Conservation (phyloP, 345 rosid species). For the Eucalyptus microcorys region DNA sequence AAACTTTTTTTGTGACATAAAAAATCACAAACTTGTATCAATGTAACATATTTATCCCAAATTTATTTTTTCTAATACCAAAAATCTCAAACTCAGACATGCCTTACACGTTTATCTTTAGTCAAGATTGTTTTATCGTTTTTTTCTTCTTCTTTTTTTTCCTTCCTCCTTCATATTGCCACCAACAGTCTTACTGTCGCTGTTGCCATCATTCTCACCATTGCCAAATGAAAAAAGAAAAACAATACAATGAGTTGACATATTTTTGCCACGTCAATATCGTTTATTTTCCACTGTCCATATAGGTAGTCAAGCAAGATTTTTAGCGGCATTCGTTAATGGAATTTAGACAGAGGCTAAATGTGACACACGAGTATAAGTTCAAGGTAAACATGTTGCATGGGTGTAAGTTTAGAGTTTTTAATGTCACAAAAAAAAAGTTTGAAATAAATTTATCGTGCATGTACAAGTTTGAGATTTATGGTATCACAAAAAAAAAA, state of each 20-base stretch:
- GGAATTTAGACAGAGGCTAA: too few relatives aligned
- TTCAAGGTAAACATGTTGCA: accelerated
- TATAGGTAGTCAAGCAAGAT: not conserved
- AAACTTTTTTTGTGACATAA: not conserved
- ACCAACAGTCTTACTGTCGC: too few relatives aligned
- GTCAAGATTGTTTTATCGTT: too few relatives aligned
- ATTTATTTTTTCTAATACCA: not conserved
- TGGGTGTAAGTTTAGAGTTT: not conserved
- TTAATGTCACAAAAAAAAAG: not conserved
- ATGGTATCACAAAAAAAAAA: too few relatives aligned
- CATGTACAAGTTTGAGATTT: too few relatives aligned
- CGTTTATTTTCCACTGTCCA: too few relatives aligned
- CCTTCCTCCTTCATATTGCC: not conserved
- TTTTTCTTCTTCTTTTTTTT: not conserved
- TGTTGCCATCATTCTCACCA: not conserved
- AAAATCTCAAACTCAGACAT: not conserved
- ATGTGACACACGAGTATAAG: accelerated
- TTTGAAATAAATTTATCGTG: too few relatives aligned
- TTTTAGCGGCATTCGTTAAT: not conserved
- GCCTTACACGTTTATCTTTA: not conserved
- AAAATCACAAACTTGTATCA: not conserved
- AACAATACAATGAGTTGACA: not conserved
- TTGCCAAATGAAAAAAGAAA: not conserved
- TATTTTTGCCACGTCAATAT: not conserved
- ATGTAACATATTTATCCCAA: not conserved